phyloP scores from a whole-genome alignment of 1,284 basidiomycete genomes.

The Tylopilus orsonianus region DNA sequence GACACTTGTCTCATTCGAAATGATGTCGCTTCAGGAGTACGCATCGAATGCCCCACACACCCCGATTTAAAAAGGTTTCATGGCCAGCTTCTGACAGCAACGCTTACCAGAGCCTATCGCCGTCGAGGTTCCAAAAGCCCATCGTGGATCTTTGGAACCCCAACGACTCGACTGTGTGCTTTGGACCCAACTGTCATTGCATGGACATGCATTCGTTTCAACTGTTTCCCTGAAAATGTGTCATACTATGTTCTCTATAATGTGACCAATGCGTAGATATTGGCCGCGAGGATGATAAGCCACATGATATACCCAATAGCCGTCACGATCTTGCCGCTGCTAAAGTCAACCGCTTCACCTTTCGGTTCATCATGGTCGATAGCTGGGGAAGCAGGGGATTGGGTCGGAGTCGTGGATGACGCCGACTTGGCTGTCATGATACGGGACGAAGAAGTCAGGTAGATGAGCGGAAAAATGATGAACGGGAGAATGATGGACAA shows the following conservation, averaged over 20 bases:
- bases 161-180: no score
- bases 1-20: background rate
- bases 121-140: no score
- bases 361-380: no score
- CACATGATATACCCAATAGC: slow-evolving; percentile 62
- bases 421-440: slow-evolving; percentile 61
- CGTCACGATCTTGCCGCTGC: slow-evolving; percentile 56
- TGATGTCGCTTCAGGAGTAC: background rate
- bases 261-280: slow-evolving; percentile 61
- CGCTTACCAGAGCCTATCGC: no score
- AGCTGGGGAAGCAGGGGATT: background rate
- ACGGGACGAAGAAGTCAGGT: slow-evolving; percentile 65
- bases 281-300: slow-evolving; percentile 64
- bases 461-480: slow-evolving; percentile 79
- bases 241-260: slow-evolving; percentile 33
- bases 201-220: no score
- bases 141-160: no score
- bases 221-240: background rate
- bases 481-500: slow-evolving; percentile 90
- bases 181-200: no score
- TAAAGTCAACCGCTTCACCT: slow-evolving; percentile 52
- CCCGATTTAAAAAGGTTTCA: background rate
- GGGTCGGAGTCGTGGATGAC: background rate
- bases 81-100: background rate
- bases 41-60: no score